A percentile compares a stretch with the other conserved stretches of the same genome.
Evolutionary conservation across 495 filamentous ascomycete species (phyloP).

Genomic region (Podospora didyma): DNA sequence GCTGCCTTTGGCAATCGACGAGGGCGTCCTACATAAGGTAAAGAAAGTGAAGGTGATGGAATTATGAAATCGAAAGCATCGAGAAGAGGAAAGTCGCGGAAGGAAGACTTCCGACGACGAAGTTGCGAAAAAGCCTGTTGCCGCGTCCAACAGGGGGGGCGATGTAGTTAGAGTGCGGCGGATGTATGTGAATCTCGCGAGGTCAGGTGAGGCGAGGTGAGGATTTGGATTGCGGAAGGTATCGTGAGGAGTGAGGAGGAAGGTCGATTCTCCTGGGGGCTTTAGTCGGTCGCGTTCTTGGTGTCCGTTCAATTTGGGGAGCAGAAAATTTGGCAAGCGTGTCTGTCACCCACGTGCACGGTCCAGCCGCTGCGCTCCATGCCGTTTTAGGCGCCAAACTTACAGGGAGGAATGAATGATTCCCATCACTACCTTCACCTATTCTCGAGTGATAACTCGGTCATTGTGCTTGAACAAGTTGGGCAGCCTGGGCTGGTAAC

Average conservation of each 20-base stretch:
- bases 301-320: background rate
- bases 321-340: constrained; percentile 4
- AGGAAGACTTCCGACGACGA: background rate
- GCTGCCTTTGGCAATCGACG: constrained; percentile 10
- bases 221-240: too few relatives aligned
- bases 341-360: background rate
- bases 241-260: background rate
- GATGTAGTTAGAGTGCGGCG: too few relatives aligned
- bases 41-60: background rate
- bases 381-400: background rate
- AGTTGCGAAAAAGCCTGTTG: too few relatives aligned
- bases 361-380: background rate
- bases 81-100: background rate
- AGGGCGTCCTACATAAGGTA: constrained; percentile 7
- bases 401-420: background rate
- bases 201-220: too few relatives aligned
- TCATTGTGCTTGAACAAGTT: too few relatives aligned
- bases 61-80: constrained; percentile 9
- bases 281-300: background rate
- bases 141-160: too few relatives aligned
- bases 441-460: too few relatives aligned
- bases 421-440: too few relatives aligned
- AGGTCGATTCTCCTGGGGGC: background rate
- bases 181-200: too few relatives aligned
- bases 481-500: too few relatives aligned